A percentile compares a stretch with the other conserved stretches of the same genome.
These are phyloP conservation scores for Cucumis cinereus DNA, from an alignment of 306 rosid genomes.

Conservation along the genomic window DNA sequence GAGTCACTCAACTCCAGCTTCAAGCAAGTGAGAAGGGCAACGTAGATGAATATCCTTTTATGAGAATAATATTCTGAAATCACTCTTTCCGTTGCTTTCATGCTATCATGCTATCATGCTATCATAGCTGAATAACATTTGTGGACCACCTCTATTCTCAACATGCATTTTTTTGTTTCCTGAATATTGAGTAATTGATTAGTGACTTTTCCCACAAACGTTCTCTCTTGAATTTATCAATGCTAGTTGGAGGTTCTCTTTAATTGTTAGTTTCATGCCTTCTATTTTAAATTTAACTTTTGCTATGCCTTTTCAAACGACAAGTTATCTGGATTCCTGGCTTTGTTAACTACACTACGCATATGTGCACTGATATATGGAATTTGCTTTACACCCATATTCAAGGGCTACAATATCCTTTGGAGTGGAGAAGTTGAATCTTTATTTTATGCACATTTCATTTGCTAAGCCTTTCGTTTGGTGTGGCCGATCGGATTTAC, in stretches of 20 bases:
- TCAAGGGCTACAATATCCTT: neutral
- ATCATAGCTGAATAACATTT: neutral
- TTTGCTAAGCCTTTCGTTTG: neutral
- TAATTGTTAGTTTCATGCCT: neutral
- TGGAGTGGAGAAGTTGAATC: neutral
- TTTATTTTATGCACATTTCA: neutral
- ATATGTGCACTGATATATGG: neutral
- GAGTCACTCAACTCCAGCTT: conserved; percentile 60
- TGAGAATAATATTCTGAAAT: neutral
- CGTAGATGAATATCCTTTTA: conserved; percentile 86
- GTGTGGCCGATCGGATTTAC: neutral
- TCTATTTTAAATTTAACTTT: neutral
- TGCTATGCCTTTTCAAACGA: neutral
- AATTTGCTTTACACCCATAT: neutral
- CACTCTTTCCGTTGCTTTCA: conserved; percentile 9
- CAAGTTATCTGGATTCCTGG: neutral
- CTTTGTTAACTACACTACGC: neutral
- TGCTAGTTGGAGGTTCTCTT: neutral
- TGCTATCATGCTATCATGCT: neutral
- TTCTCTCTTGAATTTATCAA: neutral
- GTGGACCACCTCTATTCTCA: neutral
- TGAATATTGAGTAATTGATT: neutral
- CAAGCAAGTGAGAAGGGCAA: conserved; percentile 84
- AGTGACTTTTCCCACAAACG: neutral
- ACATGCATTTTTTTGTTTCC: neutral